Conservation (phyloP, 108 stramenopile genomes). For the Nitzschia sp. region DNA sequence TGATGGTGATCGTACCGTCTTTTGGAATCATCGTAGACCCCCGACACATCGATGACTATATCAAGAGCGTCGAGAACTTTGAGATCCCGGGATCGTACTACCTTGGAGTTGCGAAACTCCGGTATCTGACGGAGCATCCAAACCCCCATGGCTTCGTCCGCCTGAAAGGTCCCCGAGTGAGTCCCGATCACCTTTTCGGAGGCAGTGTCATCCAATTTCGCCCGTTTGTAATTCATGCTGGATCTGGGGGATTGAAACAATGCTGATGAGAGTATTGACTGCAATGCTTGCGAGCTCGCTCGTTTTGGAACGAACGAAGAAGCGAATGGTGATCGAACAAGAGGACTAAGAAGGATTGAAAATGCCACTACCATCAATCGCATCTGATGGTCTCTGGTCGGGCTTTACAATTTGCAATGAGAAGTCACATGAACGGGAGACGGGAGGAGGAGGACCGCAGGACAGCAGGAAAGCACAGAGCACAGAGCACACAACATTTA, state of each 20-base stretch:
- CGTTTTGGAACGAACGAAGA: neutral
- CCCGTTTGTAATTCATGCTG: constrained; percentile 51
- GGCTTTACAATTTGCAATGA: no score
- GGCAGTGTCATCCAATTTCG: constrained; percentile 33
- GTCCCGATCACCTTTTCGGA: constrained; percentile 81
- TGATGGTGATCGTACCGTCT: constrained; percentile 98
- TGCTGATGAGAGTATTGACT: neutral
- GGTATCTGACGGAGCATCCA: constrained; percentile 84
- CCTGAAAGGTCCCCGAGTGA: constrained; percentile 94
- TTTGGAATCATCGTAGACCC: constrained; percentile 85
- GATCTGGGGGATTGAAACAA: neutral
- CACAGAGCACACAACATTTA: no score
- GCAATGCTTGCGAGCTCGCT: neutral
- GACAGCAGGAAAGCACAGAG: no score
- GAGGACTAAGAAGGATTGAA: no score
- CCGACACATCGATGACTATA: constrained; percentile 98
- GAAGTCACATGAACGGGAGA: no score
- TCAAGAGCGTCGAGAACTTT: constrained; percentile 74
- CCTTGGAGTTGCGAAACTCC: constrained; percentile 69
- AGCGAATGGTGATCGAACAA: neutral
- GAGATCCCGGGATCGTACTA: constrained; percentile 88
- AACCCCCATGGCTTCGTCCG: constrained; percentile 96
- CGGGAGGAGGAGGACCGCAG: no score
- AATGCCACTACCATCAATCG: neutral
- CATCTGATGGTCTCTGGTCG: neutral